Percentiles rank a stretch among this genome's conserved stretches.
Conservation (phyloP, 2,329 filamentous ascomycete species). For the Colletotrichum zoysiae region DNA sequence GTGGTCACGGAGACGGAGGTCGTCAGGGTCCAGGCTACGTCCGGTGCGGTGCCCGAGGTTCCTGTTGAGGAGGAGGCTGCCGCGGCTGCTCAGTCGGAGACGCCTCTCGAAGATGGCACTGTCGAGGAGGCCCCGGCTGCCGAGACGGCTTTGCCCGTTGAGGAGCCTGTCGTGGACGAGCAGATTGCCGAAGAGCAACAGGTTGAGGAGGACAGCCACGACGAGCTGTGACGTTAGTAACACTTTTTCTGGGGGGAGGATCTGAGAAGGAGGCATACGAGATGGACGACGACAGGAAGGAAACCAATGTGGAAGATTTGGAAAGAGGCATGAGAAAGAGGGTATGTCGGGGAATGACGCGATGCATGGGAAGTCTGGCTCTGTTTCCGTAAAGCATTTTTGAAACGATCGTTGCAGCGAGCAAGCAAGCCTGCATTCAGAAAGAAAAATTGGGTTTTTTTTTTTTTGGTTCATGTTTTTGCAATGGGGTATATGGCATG, state of each 20-base stretch:
- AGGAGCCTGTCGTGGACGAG: not conserved
- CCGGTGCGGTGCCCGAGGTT: constrained; percentile 1
- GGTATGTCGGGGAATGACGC: not conserved
- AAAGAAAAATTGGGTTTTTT: too few species aligned
- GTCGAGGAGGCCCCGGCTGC: not conserved
- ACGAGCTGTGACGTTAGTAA: constrained; percentile 16
- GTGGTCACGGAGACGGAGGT: constrained; percentile 47
- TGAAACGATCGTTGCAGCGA: not conserved
- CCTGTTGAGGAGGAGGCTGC: not conserved
- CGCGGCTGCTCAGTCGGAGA: not conserved
- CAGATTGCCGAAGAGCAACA: not conserved
- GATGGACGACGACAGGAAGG: not conserved
- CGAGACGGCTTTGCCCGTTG: not conserved
- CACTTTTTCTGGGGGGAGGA: not conserved
- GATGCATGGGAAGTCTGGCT: constrained; percentile 1
- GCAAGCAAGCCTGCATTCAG: too few species aligned
- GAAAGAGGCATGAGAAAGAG: not conserved
- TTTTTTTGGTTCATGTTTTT: too few species aligned
- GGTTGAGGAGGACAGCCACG: not conserved
- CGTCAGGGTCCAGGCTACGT: constrained; percentile 23
- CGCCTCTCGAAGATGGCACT: not conserved
- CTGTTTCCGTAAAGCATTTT: constrained; percentile 13
- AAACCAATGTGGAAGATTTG: not conserved
- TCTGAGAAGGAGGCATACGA: not conserved
- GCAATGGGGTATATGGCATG: not conserved